phyloP scores from a whole-genome alignment of 805 yeast species.

The Tanozyma kutaoensis region DNA sequence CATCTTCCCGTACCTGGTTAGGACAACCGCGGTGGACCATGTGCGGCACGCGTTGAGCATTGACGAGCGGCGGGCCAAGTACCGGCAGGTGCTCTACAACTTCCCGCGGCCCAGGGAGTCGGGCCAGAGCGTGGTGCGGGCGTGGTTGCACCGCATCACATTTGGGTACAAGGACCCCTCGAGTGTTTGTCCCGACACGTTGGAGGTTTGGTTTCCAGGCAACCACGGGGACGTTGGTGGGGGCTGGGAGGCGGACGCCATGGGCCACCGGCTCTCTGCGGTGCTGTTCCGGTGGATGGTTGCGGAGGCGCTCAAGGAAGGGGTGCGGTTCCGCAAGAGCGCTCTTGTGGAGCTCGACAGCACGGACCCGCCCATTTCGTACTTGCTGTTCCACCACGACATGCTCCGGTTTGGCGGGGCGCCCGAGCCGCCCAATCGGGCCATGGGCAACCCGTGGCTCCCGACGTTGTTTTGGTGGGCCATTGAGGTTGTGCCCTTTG shows the following conservation, averaged over 20 bases:
- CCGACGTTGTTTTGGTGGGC: conserved; percentile 43
- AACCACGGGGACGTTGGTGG: conserved; percentile 63
- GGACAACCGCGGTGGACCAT: conserved; percentile 37
- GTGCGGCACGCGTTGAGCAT: conserved; percentile 56
- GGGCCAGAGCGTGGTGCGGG: too few relatives aligned
- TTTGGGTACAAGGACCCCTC: too few relatives aligned
- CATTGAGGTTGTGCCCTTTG: conserved; percentile 47
- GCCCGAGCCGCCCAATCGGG: background rate
- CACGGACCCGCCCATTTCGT: conserved; percentile 7
- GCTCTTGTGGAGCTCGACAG: conserved; percentile 26
- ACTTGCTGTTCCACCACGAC: conserved; percentile 42
- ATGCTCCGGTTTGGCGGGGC: conserved; percentile 12
- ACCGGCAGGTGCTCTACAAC: conserved; percentile 44
- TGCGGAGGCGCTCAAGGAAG: conserved; percentile 36
- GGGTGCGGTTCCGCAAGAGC: conserved; percentile 31
- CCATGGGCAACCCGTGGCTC: conserved; percentile 6
- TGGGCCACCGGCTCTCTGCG: conserved; percentile 33
- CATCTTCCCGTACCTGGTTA: conserved; percentile 44
- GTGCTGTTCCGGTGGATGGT: conserved; percentile 51
- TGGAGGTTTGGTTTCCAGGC: conserved; percentile 59
- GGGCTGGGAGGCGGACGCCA: conserved; percentile 38
- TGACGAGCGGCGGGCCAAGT: conserved; percentile 55
- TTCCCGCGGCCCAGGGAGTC: too few relatives aligned
- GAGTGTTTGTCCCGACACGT: conserved; percentile 16
- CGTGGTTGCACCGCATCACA: too few relatives aligned